Base-by-base conservation (phyloP, 805 yeast genomes). In the Candida parachauliodes region DNA sequence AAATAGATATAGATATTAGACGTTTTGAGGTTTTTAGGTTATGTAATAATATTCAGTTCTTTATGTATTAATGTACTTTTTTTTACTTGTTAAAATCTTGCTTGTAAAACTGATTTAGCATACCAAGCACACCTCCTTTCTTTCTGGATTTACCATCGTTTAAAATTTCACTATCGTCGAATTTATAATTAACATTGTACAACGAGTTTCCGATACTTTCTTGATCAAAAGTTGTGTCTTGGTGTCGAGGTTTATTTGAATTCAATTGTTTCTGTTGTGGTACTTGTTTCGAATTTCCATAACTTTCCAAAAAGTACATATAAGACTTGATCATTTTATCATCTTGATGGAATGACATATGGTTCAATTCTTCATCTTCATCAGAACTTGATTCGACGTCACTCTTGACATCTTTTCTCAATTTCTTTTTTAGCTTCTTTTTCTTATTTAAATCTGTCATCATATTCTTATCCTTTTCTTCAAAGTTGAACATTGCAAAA, bases 311-410 rank as follows among this genome's bases (percentile, higher is more conserved):
- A 55, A 89, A 89, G 56, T 88, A 81, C 62, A 89, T 67, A 56
- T 88, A 89, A 1, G 96, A 87, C 50, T 87, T 87, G 62, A 87
- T 77, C 96, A 91, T 89, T 55, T 91, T 89, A 44, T 81, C 88
- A 50, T 88, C 93, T 40, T 77, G 77, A 59, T 40, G 42, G 62
- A 28, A 26, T n/a, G 39, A 34, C 20, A 34, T 28, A 22, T 42
- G 44, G 19, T 31, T 39, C 43, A 28, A 43, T 11, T 37, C 41
- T n/a, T 39, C 37, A 16, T 40, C 42, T 9, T 51, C 54, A 3
- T 40, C 46, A 20, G 43, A 50, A 24, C 44, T 42, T 17, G 41
- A 43, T 16, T 40, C 50, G 8, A 40, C 33, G 27, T 46, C 47
- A 18, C 41, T 41, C 28, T 49, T 37, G 35, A 40, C n/a, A 52